Evolutionary conservation across 805 yeast species (phyloP), one percentile per base, ranked within the genome.

Genomic region (Teunomyces cretensis): DNA sequence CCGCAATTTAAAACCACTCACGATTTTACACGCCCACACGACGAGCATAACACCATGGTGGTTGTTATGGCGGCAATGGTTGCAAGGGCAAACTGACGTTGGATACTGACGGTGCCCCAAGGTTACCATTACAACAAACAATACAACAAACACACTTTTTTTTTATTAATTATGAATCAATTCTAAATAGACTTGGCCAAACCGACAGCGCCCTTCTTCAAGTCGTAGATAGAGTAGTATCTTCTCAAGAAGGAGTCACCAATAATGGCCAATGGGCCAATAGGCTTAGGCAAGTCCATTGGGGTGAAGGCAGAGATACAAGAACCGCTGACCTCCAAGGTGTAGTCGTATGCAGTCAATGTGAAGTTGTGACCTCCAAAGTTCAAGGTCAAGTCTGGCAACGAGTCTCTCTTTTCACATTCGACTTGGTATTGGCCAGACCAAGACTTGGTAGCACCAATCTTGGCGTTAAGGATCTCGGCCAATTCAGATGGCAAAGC

Each of bases 201-300:
- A 59, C 98, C 98, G 61, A 94, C 97, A 42, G 96, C 95, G 66
- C 92, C 76, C 68, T 83, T 81, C 62, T 88, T 89, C 60, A 92
- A 67, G 67, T 94, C 98, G 71, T 94, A 94, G 55, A 94, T 80
- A 17, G 97, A 89, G 79, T 94, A 94, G 77, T 83, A 92, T 64
- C 78, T 86, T 77, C 99, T 88, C 72, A 94, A 81, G 85, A 94
- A 94, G 12, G 98, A 92, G 64, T 94, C 99, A 64, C 99, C 99
- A 56, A 94, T 74, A 60, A 94, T 92, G 47, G 97, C 96, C 71
- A 94, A 71, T 55, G 96, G 97, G 48, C 98, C 98, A 60, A 92
- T 85, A 51, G 97, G 97, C 60, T 84, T 88, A 43, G 98, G 98
- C 83, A 94, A 81, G 65, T 94, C 99, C 92, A 94, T 82, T 58